These are phyloP conservation scores for Histomonas meleagridis DNA, from an alignment of 208 protist genomes.

Conservation along the genomic window DNA sequence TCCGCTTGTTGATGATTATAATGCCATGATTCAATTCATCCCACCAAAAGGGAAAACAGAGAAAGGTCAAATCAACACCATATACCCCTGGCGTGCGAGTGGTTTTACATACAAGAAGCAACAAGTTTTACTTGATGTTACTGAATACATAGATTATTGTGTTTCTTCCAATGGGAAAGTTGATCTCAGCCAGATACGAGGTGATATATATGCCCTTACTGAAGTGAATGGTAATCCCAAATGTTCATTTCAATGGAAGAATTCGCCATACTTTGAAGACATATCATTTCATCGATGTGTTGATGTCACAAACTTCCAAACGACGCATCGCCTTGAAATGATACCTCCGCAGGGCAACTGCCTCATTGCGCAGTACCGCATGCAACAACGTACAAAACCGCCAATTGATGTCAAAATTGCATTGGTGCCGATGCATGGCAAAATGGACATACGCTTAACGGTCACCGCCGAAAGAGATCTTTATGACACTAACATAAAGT, in stretches of 20 bases:
- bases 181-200: neutral
- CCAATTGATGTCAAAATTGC: neutral
- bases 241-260: neutral
- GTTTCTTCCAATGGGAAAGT: neutral
- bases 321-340: neutral
- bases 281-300: conserved; percentile 1
- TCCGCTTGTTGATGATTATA: conserved; percentile 17
- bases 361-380: neutral
- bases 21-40: conserved; percentile 11
- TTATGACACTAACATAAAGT: neutral
- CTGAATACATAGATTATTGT: conserved; percentile 22
- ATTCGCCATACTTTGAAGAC: neutral
- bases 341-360: neutral
- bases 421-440: neutral
- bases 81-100: neutral
- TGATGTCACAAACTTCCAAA: neutral
- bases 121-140: neutral
- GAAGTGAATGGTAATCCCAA: neutral
- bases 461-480: neutral
- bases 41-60: neutral
- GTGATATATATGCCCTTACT: neutral
- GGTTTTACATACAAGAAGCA: neutral
- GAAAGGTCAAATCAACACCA: neutral
- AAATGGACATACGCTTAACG: neutral
- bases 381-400: neutral